These are phyloP conservation scores for Iris macrosiphon DNA, from an alignment of 106 monocot species.

Conservation along the genomic window DNA sequence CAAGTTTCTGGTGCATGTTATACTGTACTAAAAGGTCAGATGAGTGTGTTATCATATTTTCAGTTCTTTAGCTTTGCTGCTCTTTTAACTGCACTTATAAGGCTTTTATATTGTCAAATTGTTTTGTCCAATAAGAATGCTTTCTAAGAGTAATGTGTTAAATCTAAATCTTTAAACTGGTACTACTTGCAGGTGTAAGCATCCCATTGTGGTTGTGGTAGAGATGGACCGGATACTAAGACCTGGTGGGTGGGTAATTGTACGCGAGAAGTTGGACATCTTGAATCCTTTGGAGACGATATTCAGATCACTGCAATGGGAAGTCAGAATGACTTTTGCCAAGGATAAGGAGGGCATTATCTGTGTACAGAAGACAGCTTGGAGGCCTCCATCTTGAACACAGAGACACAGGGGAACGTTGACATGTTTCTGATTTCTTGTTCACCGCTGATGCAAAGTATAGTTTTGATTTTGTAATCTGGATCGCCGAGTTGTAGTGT, in stretches of 20 bases:
- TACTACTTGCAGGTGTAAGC: constrained; percentile 56
- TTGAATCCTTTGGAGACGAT: constrained; percentile 63
- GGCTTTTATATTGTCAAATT: neutral
- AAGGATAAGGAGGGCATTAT: constrained; percentile 78
- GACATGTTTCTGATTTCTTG: too few relatives aligned
- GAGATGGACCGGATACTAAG: constrained; percentile 95
- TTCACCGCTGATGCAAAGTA: too few relatives aligned
- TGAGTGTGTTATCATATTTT: too few relatives aligned
- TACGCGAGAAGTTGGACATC: constrained; percentile 81
- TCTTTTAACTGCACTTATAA: too few relatives aligned
- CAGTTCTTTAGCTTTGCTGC: too few relatives aligned
- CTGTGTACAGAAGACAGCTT: constrained; percentile 68
- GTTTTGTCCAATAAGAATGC: neutral
- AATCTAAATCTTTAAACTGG: neutral
- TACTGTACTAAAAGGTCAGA: too few relatives aligned
- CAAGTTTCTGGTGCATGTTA: too few relatives aligned
- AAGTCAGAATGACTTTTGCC: constrained; percentile 72
- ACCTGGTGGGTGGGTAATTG: constrained; percentile 90
- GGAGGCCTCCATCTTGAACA: constrained; percentile 66
- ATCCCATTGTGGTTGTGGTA: constrained; percentile 72
- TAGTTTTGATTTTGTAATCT: too few relatives aligned
- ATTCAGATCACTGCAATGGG: constrained; percentile 71
- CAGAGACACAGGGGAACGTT: too few relatives aligned
- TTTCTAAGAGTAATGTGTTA: neutral
- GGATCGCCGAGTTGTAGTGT: too few relatives aligned